Evolutionary conservation across 1,139 yeast species (phyloP), one percentile per base, ranked within the genome.

Genomic region (Suhomyces wounanorum): DNA sequence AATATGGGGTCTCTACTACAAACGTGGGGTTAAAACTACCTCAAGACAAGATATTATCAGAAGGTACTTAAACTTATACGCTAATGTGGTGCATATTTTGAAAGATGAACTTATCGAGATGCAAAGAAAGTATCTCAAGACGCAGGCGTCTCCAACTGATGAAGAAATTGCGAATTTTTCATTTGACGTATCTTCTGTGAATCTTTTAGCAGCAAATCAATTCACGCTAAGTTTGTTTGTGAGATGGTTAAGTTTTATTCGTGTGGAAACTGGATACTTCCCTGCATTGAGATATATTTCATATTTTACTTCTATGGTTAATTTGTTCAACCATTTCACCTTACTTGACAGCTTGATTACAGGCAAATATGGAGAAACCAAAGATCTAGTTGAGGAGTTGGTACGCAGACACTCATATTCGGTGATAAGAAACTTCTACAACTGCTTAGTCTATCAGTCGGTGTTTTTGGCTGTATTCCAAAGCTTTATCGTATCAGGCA

Each of bases 211-310:
- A 9, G 58, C 56, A 46, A 65, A 63, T 53, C 73, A 69, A 50
- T 40, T 59, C 8, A 48, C 60, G 1, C 50, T 61, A 30, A 51
- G 59, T 10, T 56, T 61, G 10, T 63, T 63, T 51, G 58, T 67
- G 10, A 58, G 69, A 51, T 72, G 75, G 75, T 57, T 72, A 40
- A 64, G 69, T 30, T 66, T 72, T 45, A 56, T 70, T 21, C 60
- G 66, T 40, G 57, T 70, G 18, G 77, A 73, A 54, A 49, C 60
- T 1, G 61, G 61, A 8, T 68, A 73, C 56, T 73, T 70, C 52
- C 74, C 77, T 0, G 59, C 71, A 11, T 60, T 72, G 45, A 55
- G 76, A 38, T 70, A 61, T 52, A 53, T 68, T 1, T 59, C 69
- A 10, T 71, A 66, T 52, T 44, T 68, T 17, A 67, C 74, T 1